Percentiles rank a stretch among this genome's conserved stretches.
These are phyloP conservation scores for Papiliotrema flavescens DNA, from an alignment of 1,284 basidiomycete species.

Conservation along the genomic window DNA sequence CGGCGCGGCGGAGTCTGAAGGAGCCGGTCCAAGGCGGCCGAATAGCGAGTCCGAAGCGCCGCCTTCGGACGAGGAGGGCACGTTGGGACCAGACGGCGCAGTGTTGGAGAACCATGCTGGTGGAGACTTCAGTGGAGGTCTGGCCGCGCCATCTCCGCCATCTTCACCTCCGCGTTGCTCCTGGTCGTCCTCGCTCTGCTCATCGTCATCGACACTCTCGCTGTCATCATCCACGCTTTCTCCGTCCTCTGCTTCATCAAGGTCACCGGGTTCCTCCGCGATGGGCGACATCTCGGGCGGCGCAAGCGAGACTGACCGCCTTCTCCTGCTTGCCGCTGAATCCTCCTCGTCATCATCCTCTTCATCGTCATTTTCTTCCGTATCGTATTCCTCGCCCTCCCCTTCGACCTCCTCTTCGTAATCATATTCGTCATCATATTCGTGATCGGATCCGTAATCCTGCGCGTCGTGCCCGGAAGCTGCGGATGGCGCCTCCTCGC, in stretches of 20 bases:
- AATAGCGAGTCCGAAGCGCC: not conserved
- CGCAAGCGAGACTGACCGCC: constrained; percentile 10
- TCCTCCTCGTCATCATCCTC: constrained; percentile 6
- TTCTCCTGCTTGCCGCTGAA: too few species aligned
- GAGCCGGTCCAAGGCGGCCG: not conserved
- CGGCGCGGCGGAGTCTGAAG: not conserved
- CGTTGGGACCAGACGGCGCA: not conserved
- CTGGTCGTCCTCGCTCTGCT: constrained; percentile 5
- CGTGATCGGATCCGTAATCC: constrained; percentile 8
- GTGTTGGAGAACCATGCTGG: constrained; percentile 29
- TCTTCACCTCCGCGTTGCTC: constrained; percentile 9
- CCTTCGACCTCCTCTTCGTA: constrained; percentile 17
- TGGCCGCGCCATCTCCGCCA: not conserved
- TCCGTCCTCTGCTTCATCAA: constrained; percentile 5
- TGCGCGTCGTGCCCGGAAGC: not conserved
- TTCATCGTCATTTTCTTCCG: constrained; percentile 18
- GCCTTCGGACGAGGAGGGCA: not conserved
- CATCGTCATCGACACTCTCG: constrained; percentile 14
- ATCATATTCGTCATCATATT: constrained; percentile 13
- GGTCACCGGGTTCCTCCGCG: constrained; percentile 16
- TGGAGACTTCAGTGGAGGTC: constrained; percentile 26
- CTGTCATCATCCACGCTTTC: constrained; percentile 10
- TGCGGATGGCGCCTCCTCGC: not conserved
- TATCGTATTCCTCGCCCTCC: constrained; percentile 14
- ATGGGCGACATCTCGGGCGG: constrained; percentile 33